These are phyloP conservation scores for Pachysandra terminalis DNA, from an alignment of 164 flowering plant genomes.

Conservation along the genomic window DNA sequence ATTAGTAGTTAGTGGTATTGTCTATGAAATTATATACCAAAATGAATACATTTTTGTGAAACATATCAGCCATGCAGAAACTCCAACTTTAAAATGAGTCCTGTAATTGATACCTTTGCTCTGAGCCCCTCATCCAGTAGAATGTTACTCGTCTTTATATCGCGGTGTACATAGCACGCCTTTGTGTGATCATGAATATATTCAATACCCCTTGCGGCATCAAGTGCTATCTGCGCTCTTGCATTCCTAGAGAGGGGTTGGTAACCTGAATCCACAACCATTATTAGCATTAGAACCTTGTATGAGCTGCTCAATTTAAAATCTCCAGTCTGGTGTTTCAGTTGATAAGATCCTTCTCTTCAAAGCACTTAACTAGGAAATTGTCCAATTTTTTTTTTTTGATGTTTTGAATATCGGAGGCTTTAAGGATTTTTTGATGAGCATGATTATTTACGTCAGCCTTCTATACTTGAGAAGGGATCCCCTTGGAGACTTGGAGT, in stretches of 20 bases:
- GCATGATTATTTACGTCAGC: too few species aligned
- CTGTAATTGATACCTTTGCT: slow-evolving; percentile 47
- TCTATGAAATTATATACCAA: neutral
- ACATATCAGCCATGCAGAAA: neutral
- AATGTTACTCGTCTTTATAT: slow-evolving; percentile 72
- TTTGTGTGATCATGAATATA: slow-evolving; percentile 78
- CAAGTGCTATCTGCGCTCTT: slow-evolving; percentile 66
- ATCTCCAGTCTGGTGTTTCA: neutral
- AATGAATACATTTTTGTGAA: neutral
- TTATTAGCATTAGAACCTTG: neutral
- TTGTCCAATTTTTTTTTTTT: too few species aligned
- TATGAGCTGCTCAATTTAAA: neutral
- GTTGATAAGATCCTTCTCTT: neutral
- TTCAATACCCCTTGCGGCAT: slow-evolving; percentile 68
- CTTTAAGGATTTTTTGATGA: too few species aligned
- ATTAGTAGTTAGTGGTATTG: neutral
- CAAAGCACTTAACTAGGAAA: too few species aligned
- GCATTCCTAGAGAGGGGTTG: slow-evolving; percentile 66
- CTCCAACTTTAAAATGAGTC: slow-evolving; percentile 5
- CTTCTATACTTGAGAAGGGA: too few species aligned
- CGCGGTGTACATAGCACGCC: slow-evolving; percentile 65
- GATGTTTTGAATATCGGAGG: too few species aligned
- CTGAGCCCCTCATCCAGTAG: slow-evolving; percentile 57
- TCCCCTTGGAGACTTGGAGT: too few species aligned
- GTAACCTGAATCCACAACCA: slow-evolving; percentile 35